These are phyloP conservation scores for Acacia melanoxylon DNA, from an alignment of 306 rosid species.

Conservation along the genomic window DNA sequence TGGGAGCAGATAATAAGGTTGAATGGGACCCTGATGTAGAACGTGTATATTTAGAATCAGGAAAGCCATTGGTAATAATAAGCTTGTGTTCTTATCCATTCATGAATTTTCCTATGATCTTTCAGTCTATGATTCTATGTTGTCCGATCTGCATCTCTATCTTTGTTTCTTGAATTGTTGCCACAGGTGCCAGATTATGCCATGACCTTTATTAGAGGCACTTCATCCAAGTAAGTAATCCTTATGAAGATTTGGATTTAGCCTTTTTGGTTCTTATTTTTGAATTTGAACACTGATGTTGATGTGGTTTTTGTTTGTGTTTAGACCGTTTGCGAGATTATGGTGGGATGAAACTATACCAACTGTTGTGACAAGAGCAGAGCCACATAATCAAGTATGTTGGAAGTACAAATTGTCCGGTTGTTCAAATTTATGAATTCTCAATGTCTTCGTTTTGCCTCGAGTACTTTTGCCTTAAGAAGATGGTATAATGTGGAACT, in stretches of 20 bases:
- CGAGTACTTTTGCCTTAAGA: background rate
- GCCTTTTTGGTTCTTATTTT: background rate
- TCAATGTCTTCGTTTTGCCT: background rate
- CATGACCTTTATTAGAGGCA: slow-evolving; percentile 61
- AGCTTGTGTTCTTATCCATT: background rate
- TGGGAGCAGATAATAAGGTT: slow-evolving; percentile 56
- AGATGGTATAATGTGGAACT: background rate
- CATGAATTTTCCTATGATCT: background rate
- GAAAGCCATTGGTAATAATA: slow-evolving; percentile 74
- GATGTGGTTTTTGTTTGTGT: slow-evolving; percentile 1
- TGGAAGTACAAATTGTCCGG: background rate
- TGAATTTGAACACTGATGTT: background rate
- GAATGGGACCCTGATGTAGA: slow-evolving; percentile 60
- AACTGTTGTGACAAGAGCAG: slow-evolving; percentile 75
- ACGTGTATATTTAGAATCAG: slow-evolving; percentile 63
- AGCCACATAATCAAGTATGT: slow-evolving; percentile 70
- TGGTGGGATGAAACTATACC: slow-evolving; percentile 99
- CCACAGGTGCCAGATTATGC: slow-evolving; percentile 84
- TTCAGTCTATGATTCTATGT: background rate
- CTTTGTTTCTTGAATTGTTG: background rate
- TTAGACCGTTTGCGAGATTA: slow-evolving; percentile 79
- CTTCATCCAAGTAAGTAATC: slow-evolving; percentile 66
- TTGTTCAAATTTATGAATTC: background rate
- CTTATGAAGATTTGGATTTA: background rate
- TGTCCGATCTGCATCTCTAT: background rate